A percentile compares a stretch with the other conserved stretches of the same genome.
phyloP scores from a whole-genome alignment of 1,139 yeast genomes.

The Protomyces inundatus region DNA sequence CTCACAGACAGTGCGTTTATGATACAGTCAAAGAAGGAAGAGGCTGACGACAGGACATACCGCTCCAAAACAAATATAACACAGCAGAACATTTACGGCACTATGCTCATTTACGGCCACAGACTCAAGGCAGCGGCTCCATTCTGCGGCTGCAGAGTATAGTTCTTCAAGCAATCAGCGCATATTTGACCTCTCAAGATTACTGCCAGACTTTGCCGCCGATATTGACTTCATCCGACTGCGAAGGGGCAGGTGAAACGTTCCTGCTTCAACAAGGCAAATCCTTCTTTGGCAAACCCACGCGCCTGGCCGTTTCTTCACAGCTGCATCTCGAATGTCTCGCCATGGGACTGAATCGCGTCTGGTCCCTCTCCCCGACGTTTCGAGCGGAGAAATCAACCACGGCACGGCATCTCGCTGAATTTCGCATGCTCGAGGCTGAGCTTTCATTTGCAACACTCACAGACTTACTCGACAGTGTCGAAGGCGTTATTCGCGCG shows the following conservation, averaged over 20 bases:
- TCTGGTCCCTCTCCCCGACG: conserved; percentile 87
- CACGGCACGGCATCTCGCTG: conserved; percentile 85
- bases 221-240: conserved; percentile 77
- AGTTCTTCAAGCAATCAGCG: conserved; percentile 52
- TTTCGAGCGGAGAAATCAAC: conserved; percentile 91
- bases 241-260: conserved; percentile 97
- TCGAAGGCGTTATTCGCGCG: conserved; percentile 62
- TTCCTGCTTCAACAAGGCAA: conserved; percentile 47
- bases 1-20: conserved; percentile 30
- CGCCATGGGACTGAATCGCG: conserved; percentile 68
- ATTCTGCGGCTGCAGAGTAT: conserved; percentile 66
- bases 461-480: conserved; percentile 56
- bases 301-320: conserved; percentile 81
- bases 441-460: conserved; percentile 68
- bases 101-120: conserved; percentile 66
- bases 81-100: conserved; percentile 59
- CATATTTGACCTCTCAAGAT: conserved; percentile 51
- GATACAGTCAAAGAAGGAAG: background rate
- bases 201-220: conserved; percentile 82
- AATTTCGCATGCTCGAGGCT: conserved; percentile 97
- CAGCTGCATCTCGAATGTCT: conserved; percentile 85
- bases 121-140: conserved; percentile 60
- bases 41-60: conserved; percentile 51
- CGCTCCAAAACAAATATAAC: conserved; percentile 76
- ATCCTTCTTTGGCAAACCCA: conserved; percentile 58